phyloP scores from a whole-genome alignment of 2,329 filamentous ascomycete species.

The Lachnellula hyalina region DNA sequence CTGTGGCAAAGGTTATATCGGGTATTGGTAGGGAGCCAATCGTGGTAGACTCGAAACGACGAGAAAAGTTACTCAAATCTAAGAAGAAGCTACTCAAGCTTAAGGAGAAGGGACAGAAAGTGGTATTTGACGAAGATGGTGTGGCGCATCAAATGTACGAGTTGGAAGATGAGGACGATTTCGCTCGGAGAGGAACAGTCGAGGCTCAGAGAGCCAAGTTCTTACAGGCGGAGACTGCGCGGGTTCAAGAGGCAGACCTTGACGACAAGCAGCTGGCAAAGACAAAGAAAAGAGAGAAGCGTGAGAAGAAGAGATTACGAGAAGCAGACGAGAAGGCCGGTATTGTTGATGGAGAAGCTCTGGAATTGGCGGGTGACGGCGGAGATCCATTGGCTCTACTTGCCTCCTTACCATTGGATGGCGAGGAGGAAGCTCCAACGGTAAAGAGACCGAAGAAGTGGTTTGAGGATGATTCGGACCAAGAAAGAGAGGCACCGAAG shows the following conservation, averaged over 20 bases:
- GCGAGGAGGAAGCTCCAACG: conserved; percentile 47
- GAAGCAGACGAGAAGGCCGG: conserved; percentile 49
- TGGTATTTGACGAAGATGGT: conserved; percentile 91
- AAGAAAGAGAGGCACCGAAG: conserved; percentile 38
- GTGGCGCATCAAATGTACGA: conserved; percentile 81
- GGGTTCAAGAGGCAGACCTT: conserved; percentile 69
- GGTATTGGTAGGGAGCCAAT: conserved; percentile 66
- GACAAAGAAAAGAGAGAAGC: conserved; percentile 72
- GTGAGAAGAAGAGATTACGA: conserved; percentile 65
- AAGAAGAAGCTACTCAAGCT: conserved; percentile 93
- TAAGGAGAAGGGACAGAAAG: conserved; percentile 78
- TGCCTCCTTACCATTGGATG: conserved; percentile 49
- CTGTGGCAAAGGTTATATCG: conserved; percentile 54
- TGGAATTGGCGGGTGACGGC: conserved; percentile 30
- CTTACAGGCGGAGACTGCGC: conserved; percentile 66
- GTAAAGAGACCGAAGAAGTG: conserved; percentile 70
- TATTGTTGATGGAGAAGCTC: conserved; percentile 23
- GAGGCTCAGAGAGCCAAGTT: conserved; percentile 73
- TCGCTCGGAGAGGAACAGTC: conserved; percentile 67
- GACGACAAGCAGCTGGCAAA: conserved; percentile 77
- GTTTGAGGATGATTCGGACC: conserved; percentile 64
- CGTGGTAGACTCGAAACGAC: conserved; percentile 87
- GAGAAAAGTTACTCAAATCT: conserved; percentile 89
- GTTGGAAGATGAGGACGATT: conserved; percentile 78
- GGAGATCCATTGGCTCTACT: conserved; percentile 54